A percentile compares a stretch with the other conserved stretches of the same genome.
Conservation (phyloP, 192 early-diverging fungal species). For the Pilaira anomala region DNA sequence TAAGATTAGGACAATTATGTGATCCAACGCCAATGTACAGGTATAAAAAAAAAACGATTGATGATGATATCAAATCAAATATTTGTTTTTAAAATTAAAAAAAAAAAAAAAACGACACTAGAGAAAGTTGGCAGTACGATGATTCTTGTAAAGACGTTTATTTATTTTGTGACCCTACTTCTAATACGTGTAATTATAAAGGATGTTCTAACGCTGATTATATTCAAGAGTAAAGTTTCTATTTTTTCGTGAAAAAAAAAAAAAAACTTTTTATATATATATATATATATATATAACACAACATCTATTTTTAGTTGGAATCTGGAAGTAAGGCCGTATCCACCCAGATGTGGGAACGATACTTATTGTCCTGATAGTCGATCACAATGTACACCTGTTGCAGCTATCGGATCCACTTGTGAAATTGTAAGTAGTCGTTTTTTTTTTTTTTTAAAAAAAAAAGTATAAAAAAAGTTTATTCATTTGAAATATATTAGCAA, state of each 20-base stretch:
- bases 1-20: constrained; percentile 21
- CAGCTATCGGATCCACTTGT: constrained; percentile 18
- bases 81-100: no score
- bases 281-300: not conserved
- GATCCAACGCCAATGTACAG: constrained; percentile 29
- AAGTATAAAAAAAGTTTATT: no score
- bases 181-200: constrained; percentile 26
- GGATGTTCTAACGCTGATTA: constrained; percentile 39
- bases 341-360: constrained; percentile 22
- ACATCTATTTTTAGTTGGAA: constrained; percentile 21
- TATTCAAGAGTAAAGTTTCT: constrained; percentile 22
- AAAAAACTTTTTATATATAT: not conserved
- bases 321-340: constrained; percentile 7
- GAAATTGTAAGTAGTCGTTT: constrained; percentile 26
- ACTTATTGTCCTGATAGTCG: constrained; percentile 38
- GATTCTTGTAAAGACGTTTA: constrained; percentile 35
- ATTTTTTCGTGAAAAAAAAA: no score
- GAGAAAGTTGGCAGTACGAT: constrained; percentile 27
- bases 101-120: not conserved
- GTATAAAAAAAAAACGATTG: constrained; percentile 8
- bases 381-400: constrained; percentile 26
- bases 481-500: constrained; percentile 20
- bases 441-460: not conserved
- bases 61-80: no score
- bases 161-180: constrained; percentile 24